A percentile compares a stretch with the other conserved stretches of the same genome.
Conservation (phyloP, 768 basidiomycete genomes). For the Lentinula raphanica region DNA sequence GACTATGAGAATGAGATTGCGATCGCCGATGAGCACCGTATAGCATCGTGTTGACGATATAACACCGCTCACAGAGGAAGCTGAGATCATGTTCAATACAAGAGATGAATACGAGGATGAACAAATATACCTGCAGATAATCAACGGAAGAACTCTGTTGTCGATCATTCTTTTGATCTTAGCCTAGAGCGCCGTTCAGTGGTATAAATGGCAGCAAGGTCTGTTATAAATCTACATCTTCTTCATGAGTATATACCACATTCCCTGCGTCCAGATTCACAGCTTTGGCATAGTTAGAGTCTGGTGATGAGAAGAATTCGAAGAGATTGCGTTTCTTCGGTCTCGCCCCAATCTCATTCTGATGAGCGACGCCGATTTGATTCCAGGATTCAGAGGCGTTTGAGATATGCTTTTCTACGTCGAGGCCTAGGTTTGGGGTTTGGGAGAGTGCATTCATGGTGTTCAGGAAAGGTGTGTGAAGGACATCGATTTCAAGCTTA, state of each 20-base stretch:
- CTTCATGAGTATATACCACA: slow-evolving; percentile 42
- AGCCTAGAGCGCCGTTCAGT: slow-evolving; percentile 5
- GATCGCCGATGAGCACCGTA: too few species aligned
- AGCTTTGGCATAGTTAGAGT: slow-evolving; percentile 40
- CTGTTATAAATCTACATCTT: slow-evolving; percentile 31
- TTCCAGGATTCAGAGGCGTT: background rate
- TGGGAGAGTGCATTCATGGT: background rate
- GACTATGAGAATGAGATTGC: too few species aligned
- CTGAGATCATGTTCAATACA: slow-evolving; percentile 19
- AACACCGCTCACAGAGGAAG: slow-evolving; percentile 14
- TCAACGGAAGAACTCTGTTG: slow-evolving; percentile 40
- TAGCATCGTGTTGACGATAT: background rate
- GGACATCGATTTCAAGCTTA: too few species aligned
- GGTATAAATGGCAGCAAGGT: background rate
- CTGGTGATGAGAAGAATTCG: slow-evolving; percentile 44
- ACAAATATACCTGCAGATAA: slow-evolving; percentile 41
- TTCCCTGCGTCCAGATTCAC: slow-evolving; percentile 44
- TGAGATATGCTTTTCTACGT: background rate
- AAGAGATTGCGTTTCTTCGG: slow-evolving; percentile 36
- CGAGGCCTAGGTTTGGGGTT: background rate
- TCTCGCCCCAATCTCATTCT: background rate
- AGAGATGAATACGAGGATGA: slow-evolving; percentile 30
- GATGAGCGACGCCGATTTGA: background rate
- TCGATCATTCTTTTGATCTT: slow-evolving; percentile 46
- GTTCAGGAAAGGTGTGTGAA: background rate